These are phyloP conservation scores for Bjerkandera adusta DNA, from an alignment of 1,284 basidiomycete species.

Conservation along the genomic window DNA sequence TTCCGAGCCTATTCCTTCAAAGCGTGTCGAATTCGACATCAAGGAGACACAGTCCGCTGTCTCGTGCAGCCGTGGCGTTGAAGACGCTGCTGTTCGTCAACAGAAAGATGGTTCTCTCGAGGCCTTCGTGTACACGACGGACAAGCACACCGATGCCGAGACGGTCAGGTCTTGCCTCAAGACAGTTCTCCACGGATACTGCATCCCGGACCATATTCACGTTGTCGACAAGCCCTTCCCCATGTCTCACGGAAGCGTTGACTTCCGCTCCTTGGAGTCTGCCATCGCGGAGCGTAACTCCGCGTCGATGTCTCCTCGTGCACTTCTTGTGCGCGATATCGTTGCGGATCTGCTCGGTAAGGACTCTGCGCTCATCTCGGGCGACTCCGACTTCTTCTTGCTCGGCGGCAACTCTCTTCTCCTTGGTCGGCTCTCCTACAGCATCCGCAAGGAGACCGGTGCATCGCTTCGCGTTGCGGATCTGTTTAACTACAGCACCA, in stretches of 20 bases:
- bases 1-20: constrained; percentile 37
- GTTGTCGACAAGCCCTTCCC: constrained; percentile 12
- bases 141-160: constrained; percentile 9
- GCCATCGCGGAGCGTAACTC: constrained; percentile 28
- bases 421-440: constrained; percentile 41
- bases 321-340: constrained; percentile 38
- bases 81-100: constrained; percentile 44
- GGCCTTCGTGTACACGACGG: constrained; percentile 31
- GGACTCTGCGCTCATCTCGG: constrained; percentile 34
- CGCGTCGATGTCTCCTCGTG: constrained; percentile 32
- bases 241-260: constrained; percentile 23
- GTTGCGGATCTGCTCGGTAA: constrained; percentile 37
- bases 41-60: constrained; percentile 43
- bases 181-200: constrained; percentile 30
- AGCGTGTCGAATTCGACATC: constrained; percentile 31
- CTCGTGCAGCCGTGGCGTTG: constrained; percentile 40
- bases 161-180: constrained; percentile 20
- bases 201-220: constrained; percentile 35
- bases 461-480: constrained; percentile 35
- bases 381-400: constrained; percentile 43
- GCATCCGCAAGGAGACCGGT: constrained; percentile 39
- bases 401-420: constrained; percentile 45
- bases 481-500: constrained; percentile 41
- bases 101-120: constrained; percentile 33
- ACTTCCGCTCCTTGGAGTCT: constrained; percentile 37